These are phyloP conservation scores for Pseudogymnoascus sp. DNA, from an alignment of 2,329 filamentous ascomycete species.

Conservation along the genomic window DNA sequence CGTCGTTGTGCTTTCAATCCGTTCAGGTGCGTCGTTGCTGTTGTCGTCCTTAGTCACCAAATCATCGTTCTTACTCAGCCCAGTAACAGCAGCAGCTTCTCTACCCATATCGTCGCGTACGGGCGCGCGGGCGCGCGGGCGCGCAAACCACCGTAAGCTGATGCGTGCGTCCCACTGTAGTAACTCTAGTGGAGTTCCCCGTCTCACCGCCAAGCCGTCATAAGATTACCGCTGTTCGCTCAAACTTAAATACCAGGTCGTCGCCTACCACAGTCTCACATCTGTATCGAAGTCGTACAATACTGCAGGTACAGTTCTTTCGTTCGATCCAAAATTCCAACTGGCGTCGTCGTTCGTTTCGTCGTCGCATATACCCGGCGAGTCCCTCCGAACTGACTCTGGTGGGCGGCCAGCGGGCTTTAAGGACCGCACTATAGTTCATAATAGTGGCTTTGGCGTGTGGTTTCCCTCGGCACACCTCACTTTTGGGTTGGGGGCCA, in stretches of 20 bases:
- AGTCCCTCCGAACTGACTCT: not conserved
- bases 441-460: not conserved
- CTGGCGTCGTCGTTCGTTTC: not conserved
- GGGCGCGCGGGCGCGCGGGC: not conserved
- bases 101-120: not conserved
- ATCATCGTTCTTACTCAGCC: not conserved
- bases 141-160: not conserved
- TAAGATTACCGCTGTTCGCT: not conserved
- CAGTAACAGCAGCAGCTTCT: not conserved
- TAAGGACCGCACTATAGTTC: not conserved
- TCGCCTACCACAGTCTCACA: not conserved
- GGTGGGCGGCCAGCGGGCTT: not conserved
- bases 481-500: not conserved
- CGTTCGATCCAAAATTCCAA: not conserved
- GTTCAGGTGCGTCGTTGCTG: not conserved
- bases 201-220: slow-evolving; percentile 5
- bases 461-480: not conserved
- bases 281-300: not conserved
- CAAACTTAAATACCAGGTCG: not conserved
- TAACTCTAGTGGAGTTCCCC: not conserved
- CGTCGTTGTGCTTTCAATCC: not conserved
- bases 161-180: not conserved
- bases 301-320: not conserved
- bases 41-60: not conserved
- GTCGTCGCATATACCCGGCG: not conserved